phyloP scores from a whole-genome alignment of 2,329 filamentous ascomycete species.

The Pestalotiopsis sp. region DNA sequence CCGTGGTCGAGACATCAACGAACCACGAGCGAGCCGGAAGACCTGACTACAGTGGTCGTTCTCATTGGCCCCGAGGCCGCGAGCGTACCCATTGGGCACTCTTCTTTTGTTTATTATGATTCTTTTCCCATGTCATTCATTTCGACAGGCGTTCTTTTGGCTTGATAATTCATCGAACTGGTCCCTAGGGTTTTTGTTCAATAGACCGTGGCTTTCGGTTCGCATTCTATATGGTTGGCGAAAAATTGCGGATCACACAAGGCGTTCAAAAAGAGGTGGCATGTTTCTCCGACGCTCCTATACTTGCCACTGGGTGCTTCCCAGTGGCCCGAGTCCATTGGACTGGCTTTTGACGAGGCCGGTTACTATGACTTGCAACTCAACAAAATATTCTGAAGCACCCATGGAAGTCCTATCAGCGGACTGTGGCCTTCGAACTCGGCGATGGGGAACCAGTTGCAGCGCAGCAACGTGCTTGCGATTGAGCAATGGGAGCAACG shows the following conservation, averaged over 20 bases:
- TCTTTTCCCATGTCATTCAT: constrained; percentile 26
- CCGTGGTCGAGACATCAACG: neutral
- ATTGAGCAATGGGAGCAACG: neutral
- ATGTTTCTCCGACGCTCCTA: constrained; percentile 2
- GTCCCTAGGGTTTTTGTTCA: constrained; percentile 24
- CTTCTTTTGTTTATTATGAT: constrained; percentile 18
- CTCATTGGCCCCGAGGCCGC: neutral
- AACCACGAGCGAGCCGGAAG: neutral
- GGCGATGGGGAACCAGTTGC: neutral
- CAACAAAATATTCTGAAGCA: neutral
- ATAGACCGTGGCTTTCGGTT: constrained; percentile 31
- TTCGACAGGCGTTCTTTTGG: constrained; percentile 27
- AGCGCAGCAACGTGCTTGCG: neutral
- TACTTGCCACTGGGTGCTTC: neutral
- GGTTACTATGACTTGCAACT: neutral
- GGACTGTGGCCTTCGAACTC: neutral
- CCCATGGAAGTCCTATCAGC: neutral
- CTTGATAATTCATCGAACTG: constrained; percentile 20
- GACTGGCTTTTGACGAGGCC: neutral
- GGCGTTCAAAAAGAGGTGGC: constrained; percentile 32
- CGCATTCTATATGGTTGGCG: constrained; percentile 31
- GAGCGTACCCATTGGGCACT: constrained; percentile 10
- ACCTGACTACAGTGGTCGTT: neutral
- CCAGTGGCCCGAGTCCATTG: neutral
- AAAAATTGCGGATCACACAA: constrained; percentile 27